Percentiles rank a stretch among this genome's conserved stretches.
Conservation (phyloP, 148 eudicot species). For the Silene conica region DNA sequence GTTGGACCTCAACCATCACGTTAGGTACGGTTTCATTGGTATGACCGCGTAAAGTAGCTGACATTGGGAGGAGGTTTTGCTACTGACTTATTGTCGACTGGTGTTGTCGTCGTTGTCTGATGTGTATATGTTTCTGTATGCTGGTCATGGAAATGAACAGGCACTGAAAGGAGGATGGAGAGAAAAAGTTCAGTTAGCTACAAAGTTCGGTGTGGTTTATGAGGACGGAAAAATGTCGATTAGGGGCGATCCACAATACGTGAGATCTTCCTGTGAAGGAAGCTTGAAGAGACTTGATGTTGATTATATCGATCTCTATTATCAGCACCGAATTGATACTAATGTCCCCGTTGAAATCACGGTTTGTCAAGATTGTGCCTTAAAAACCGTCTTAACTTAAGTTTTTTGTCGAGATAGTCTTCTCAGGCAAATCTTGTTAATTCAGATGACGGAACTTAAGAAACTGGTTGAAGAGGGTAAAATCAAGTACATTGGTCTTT, state of each 20-base stretch:
- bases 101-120: too few relatives aligned
- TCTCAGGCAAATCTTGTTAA: too few relatives aligned
- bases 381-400: too few relatives aligned
- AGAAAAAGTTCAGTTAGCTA: conserved; percentile 32
- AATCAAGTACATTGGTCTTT: conserved; percentile 33
- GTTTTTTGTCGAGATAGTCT: too few relatives aligned
- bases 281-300: conserved; percentile 39
- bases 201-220: conserved; percentile 22
- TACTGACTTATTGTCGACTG: too few relatives aligned
- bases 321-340: conserved; percentile 35
- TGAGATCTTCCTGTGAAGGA: conserved; percentile 33
- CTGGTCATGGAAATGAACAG: conserved; percentile 10
- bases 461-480: conserved; percentile 39
- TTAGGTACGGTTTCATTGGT: too few relatives aligned
- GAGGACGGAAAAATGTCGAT: conserved; percentile 6
- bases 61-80: too few relatives aligned
- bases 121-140: not conserved
- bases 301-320: conserved; percentile 37
- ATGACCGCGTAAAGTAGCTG: too few relatives aligned
- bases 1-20: too few relatives aligned
- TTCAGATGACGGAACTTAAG: conserved; percentile 37
- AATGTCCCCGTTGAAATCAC: conserved; percentile 37
- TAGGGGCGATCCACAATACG: conserved; percentile 33
- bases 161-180: conserved; percentile 32
- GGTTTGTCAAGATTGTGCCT: too few relatives aligned